These are phyloP conservation scores for Colletotrichum echinochloae DNA, from an alignment of 2,329 filamentous ascomycete genomes.

Conservation along the genomic window DNA sequence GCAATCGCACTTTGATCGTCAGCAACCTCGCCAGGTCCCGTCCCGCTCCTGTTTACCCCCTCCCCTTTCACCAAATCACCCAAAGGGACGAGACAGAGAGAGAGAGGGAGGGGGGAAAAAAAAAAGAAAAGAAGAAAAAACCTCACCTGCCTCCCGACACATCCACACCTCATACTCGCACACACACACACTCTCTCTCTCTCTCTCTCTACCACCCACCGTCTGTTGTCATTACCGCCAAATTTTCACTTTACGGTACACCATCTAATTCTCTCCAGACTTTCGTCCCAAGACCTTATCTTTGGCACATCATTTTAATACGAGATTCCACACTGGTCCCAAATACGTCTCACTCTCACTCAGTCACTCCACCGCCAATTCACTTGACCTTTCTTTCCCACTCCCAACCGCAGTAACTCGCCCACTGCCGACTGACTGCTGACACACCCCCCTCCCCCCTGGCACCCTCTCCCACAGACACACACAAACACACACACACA, in stretches of 20 bases:
- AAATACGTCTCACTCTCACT: background rate
- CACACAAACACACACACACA: too few species aligned
- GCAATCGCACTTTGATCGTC: conserved; percentile 27
- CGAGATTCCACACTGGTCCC: conserved; percentile 22
- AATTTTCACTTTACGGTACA: conserved; percentile 29
- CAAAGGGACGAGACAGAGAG: background rate
- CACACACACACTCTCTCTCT: too few species aligned
- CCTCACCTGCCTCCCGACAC: conserved; percentile 4
- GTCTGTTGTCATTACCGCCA: conserved; percentile 29
- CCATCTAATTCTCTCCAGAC: conserved; percentile 20
- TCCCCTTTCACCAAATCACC: conserved; percentile 13
- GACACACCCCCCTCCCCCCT: background rate
- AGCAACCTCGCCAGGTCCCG: conserved; percentile 35
- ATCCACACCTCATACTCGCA: background rate
- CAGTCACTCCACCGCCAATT: conserved; percentile 10
- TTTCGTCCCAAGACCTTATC: conserved; percentile 8
- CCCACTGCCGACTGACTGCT: conserved; percentile 38
- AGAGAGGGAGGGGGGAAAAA: too few species aligned
- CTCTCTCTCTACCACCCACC: conserved; percentile 4
- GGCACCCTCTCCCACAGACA: background rate
- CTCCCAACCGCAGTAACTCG: conserved; percentile 42
- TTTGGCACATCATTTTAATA: conserved; percentile 33
- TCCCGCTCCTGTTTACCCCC: conserved; percentile 24
- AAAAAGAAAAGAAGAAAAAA: background rate
- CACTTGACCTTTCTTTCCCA: conserved; percentile 27